Evolutionary conservation across 2,329 filamentous ascomycete genomes (phyloP).

Genomic region (Monilinia polystroma): DNA sequence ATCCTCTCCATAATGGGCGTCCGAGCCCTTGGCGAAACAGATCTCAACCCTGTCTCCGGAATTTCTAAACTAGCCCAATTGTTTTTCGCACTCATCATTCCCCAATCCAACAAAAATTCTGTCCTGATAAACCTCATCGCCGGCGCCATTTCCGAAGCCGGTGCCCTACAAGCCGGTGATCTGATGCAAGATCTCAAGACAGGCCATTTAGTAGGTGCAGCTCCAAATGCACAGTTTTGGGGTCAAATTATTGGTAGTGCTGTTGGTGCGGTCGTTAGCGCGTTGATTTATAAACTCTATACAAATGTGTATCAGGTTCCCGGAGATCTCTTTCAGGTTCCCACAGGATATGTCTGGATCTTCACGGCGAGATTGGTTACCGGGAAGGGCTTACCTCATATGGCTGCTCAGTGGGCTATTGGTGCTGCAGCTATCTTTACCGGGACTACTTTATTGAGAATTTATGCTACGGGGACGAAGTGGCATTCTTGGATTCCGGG

Average conservation of each 20-base stretch:
- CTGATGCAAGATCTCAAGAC: slow-evolving; percentile 98
- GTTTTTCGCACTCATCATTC: slow-evolving; percentile 88
- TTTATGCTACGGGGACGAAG: slow-evolving; percentile 49
- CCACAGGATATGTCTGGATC: slow-evolving; percentile 95
- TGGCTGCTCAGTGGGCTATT: slow-evolving; percentile 77
- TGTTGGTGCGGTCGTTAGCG: slow-evolving; percentile 80
- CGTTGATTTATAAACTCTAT: slow-evolving; percentile 85
- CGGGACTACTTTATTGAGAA: slow-evolving; percentile 66
- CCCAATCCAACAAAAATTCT: slow-evolving; percentile 74
- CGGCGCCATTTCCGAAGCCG: slow-evolving; percentile 80
- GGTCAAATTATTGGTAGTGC: slow-evolving; percentile 90
- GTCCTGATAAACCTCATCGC: slow-evolving; percentile 95
- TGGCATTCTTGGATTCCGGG: slow-evolving; percentile 83
- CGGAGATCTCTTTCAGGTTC: slow-evolving; percentile 86
- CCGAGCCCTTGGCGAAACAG: slow-evolving; percentile 73
- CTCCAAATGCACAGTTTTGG: slow-evolving; percentile 93
- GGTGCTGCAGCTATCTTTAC: slow-evolving; percentile 75
- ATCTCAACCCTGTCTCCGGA: slow-evolving; percentile 92
- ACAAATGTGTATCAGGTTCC: slow-evolving; percentile 87
- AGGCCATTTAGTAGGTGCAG: slow-evolving; percentile 86
- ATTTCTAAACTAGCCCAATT: slow-evolving; percentile 97
- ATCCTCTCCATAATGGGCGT: slow-evolving; percentile 75
- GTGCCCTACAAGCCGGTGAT: slow-evolving; percentile 91
- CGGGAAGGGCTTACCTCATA: slow-evolving; percentile 79
- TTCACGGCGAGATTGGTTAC: slow-evolving; percentile 94